Evolutionary conservation across 805 yeast genomes (phyloP).

Genomic region (Saccharomycopsis guyanensis): DNA sequence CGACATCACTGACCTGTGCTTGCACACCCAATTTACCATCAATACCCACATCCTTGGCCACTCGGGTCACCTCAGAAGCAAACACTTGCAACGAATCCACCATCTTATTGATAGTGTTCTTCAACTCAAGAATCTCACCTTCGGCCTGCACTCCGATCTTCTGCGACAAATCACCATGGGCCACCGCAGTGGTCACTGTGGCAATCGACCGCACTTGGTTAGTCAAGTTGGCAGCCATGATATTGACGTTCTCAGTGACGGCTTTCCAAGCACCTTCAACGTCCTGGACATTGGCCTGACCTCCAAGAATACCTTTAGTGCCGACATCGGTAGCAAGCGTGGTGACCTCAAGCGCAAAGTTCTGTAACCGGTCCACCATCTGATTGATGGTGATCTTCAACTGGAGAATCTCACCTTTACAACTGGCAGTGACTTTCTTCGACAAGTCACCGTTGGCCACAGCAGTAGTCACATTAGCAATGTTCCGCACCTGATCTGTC

Average conservation of each 20-base stretch:
- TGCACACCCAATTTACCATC: slow-evolving; percentile 90
- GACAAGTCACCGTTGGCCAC: slow-evolving; percentile 79
- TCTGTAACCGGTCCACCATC: slow-evolving; percentile 82
- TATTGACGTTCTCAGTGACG: slow-evolving; percentile 75
- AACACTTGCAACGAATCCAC: slow-evolving; percentile 84
- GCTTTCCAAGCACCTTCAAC: slow-evolving; percentile 85
- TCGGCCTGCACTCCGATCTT: slow-evolving; percentile 86
- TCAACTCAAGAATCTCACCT: slow-evolving; percentile 81
- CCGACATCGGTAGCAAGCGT: slow-evolving; percentile 87
- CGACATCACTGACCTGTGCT: slow-evolving; percentile 85
- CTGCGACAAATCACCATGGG: slow-evolving; percentile 79
- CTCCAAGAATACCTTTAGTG: slow-evolving; percentile 83
- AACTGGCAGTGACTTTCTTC: slow-evolving; percentile 78
- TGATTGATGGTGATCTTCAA: slow-evolving; percentile 77
- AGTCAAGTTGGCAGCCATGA: slow-evolving; percentile 81
- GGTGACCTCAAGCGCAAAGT: slow-evolving; percentile 76
- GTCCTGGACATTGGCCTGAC: slow-evolving; percentile 77
- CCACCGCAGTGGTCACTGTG: slow-evolving; percentile 86
- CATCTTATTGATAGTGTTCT: slow-evolving; percentile 85
- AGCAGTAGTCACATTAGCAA: slow-evolving; percentile 82
- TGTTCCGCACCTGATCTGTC: slow-evolving; percentile 81
- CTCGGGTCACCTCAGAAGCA: slow-evolving; percentile 83
- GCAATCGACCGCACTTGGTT: slow-evolving; percentile 87
- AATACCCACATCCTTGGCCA: slow-evolving; percentile 88
- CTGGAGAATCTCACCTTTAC: slow-evolving; percentile 70